Evolutionary conservation across 805 yeast genomes (phyloP).

Genomic region (Schwanniomyces yamadae): DNA sequence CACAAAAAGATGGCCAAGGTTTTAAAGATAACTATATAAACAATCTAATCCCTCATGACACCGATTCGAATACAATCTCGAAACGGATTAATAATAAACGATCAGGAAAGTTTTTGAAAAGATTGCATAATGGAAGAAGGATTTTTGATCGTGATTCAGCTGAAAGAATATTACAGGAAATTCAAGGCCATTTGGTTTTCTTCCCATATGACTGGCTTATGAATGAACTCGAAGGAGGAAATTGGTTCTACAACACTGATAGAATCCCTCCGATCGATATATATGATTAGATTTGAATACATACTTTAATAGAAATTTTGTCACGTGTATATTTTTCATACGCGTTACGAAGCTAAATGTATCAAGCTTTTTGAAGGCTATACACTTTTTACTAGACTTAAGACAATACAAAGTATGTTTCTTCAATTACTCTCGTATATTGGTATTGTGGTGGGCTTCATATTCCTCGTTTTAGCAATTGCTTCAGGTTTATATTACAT

Average conservation of each 20-base stretch:
- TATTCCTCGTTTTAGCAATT: conserved; percentile 49
- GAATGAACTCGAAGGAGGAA: conserved; percentile 83
- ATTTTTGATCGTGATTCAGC: conserved; percentile 76
- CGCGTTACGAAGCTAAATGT: too few relatives aligned
- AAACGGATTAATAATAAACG: too few relatives aligned
- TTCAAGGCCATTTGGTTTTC: conserved; percentile 85
- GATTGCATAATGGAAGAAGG: conserved; percentile 42
- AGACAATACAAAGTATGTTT: conserved; percentile 25
- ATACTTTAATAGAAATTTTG: too few relatives aligned
- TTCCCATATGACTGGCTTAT: conserved; percentile 91
- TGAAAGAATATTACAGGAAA: conserved; percentile 62
- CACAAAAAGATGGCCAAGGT: too few relatives aligned
- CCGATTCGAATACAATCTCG: too few relatives aligned
- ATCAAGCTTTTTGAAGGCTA: too few relatives aligned
- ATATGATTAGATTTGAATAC: conserved; percentile 57
- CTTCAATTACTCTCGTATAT: conserved; percentile 38
- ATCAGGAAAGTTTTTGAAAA: too few relatives aligned
- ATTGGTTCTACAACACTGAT: conserved; percentile 95
- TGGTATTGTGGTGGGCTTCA: conserved; percentile 38
- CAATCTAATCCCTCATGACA: too few relatives aligned
- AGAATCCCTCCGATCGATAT: conserved; percentile 94
- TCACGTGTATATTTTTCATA: too few relatives aligned
- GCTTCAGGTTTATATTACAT: conserved; percentile 92
- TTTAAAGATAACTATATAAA: too few relatives aligned
- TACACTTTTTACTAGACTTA: background rate